These are phyloP conservation scores for Neofusicoccum cordaticola DNA, from an alignment of 2,329 filamentous ascomycete species.

Conservation along the genomic window DNA sequence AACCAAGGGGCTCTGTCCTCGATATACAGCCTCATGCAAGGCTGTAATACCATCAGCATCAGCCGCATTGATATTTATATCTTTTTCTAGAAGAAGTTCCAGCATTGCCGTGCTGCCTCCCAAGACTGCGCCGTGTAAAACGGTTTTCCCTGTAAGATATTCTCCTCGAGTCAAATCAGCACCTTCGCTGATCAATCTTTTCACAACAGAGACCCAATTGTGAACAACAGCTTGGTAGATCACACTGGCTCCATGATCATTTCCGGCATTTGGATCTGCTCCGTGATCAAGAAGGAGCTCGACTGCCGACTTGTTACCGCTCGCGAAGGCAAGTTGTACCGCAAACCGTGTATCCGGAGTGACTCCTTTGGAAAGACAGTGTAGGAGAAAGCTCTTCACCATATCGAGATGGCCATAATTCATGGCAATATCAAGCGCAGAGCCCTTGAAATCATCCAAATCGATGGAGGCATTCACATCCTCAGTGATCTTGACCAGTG, in stretches of 20 bases:
- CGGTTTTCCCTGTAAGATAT: background rate
- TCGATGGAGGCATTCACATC: background rate
- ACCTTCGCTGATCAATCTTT: background rate
- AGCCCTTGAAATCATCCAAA: background rate
- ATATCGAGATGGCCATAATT: background rate
- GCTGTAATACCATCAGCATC: background rate
- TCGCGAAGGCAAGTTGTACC: background rate
- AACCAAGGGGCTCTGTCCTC: background rate
- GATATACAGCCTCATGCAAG: background rate
- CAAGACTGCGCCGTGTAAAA: background rate
- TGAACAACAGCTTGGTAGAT: background rate
- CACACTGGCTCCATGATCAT: too few relatives aligned
- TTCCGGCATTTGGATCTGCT: background rate
- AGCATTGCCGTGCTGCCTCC: background rate
- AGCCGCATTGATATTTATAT: background rate
- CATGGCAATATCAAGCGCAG: background rate
- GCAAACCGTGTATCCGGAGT: background rate
- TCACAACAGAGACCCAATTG: background rate
- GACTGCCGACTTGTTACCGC: too few relatives aligned
- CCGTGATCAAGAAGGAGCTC: background rate
- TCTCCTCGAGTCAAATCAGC: background rate
- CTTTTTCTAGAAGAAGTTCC: background rate
- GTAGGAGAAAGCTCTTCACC: background rate
- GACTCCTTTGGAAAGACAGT: background rate
- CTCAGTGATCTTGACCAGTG: background rate